phyloP scores from a whole-genome alignment of 1,284 basidiomycete species.

The Cystobasidium pallidum region DNA sequence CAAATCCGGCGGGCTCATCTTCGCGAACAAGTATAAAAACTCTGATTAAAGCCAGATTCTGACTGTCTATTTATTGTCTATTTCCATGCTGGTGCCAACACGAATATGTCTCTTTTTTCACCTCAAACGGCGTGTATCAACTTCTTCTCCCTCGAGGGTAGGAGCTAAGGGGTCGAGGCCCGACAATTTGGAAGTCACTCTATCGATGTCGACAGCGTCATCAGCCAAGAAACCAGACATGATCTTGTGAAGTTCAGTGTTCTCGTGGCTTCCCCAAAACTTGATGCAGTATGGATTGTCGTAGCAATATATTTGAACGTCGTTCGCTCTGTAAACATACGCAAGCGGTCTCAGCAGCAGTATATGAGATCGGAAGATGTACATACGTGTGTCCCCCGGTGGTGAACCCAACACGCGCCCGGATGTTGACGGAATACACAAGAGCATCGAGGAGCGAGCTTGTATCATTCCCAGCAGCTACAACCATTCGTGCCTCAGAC shows the following conservation, averaged over 20 bases:
- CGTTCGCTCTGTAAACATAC: background rate
- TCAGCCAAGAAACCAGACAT: background rate
- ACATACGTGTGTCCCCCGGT: background rate
- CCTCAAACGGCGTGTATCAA: background rate
- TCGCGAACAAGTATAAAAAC: no score
- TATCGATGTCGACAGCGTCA: background rate
- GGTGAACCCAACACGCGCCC: background rate
- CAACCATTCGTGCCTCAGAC: background rate
- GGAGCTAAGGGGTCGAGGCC: background rate
- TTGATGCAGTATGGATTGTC: slow-evolving; percentile 6
- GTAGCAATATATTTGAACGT: slow-evolving; percentile 1
- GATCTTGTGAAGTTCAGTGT: background rate
- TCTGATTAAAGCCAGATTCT: no score
- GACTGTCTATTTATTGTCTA: no score
- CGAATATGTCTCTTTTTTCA: no score
- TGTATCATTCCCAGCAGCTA: background rate
- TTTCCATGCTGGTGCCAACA: no score
- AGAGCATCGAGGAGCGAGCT: background rate
- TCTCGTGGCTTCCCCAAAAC: slow-evolving; percentile 8
- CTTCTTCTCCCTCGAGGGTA: background rate
- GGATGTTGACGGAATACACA: slow-evolving; percentile 3
- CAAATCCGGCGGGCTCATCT: no score
- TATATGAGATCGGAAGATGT: background rate
- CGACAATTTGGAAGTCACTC: background rate
- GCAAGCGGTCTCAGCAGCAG: background rate